Percentiles rank a stretch among this genome's conserved stretches.
Conservation (phyloP, 78 protist species). For the Polysphondylium violaceum region DNA sequence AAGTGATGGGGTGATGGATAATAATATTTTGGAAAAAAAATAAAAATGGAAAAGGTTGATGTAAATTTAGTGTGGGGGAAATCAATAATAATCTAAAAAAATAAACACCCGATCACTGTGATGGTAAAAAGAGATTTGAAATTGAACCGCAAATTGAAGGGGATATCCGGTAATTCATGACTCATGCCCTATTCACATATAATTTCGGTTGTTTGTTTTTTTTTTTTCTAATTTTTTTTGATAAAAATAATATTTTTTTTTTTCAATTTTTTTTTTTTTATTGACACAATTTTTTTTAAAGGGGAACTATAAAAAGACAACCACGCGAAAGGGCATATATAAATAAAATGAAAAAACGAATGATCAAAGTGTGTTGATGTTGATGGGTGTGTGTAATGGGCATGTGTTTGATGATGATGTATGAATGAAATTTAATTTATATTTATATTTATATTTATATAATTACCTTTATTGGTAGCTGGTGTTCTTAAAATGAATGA, state of each 20-base stretch:
- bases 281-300: not conserved
- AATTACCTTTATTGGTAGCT: slow-evolving; percentile 36
- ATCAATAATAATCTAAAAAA: too few relatives aligned
- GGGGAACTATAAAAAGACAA: not conserved
- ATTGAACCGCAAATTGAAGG: too few relatives aligned
- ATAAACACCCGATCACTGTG: too few relatives aligned
- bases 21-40: not conserved
- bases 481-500: slow-evolving; percentile 41
- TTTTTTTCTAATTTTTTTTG: too few relatives aligned
- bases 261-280: too few relatives aligned
- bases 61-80: too few relatives aligned
- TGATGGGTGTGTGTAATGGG: not conserved
- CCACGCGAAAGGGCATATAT: not conserved
- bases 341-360: not conserved
- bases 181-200: too few relatives aligned
- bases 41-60: not conserved
- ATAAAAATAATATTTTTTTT: too few relatives aligned
- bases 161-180: too few relatives aligned
- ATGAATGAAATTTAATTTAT: not conserved
- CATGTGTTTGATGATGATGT: not conserved
- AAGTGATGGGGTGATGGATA: not conserved
- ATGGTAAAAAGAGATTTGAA: too few relatives aligned
- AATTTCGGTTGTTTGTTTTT: not conserved
- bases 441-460: not conserved
- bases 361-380: not conserved